Conservation (phyloP, 495 filamentous ascomycete genomes). For the Penicillium verhagenii region DNA sequence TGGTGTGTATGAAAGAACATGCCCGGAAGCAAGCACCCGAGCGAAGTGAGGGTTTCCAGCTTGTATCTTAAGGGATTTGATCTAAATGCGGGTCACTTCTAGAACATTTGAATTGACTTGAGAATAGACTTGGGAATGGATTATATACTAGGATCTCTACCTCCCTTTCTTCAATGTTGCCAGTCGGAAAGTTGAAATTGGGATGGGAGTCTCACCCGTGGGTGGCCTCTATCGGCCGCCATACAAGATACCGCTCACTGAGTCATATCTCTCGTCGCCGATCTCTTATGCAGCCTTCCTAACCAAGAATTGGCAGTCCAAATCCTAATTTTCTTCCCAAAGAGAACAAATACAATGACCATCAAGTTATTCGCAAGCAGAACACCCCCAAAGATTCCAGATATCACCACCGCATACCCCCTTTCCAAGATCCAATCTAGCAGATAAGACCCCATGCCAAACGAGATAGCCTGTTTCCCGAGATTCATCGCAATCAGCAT, state of each 20-base stretch:
- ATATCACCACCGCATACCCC: constrained; percentile 58
- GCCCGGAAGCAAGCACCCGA: no score
- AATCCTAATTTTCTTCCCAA: constrained; percentile 54
- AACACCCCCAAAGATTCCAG: constrained; percentile 55
- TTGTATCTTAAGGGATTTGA: no score
- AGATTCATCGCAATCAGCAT: constrained; percentile 70
- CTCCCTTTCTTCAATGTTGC: no score
- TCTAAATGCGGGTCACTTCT: no score
- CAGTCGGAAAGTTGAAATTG: no score
- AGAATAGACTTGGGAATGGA: no score
- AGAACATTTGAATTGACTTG: no score
- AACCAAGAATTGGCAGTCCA: constrained; percentile 54
- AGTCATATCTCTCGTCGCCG: constrained; percentile 36
- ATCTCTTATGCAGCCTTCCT: constrained; percentile 46
- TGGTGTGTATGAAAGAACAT: no score
- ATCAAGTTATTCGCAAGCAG: constrained; percentile 56
- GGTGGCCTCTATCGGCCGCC: no score
- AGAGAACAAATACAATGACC: constrained; percentile 55
- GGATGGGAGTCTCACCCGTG: no score
- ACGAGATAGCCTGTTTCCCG: constrained; percentile 63
- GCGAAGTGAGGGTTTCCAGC: no score
- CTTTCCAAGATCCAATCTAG: constrained; percentile 56
- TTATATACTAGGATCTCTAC: no score
- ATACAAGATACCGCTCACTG: constrained; percentile 18
- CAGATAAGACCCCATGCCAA: constrained; percentile 59